phyloP scores from a whole-genome alignment of 139 green algal species.

The Zygnema circumcarinatum region DNA sequence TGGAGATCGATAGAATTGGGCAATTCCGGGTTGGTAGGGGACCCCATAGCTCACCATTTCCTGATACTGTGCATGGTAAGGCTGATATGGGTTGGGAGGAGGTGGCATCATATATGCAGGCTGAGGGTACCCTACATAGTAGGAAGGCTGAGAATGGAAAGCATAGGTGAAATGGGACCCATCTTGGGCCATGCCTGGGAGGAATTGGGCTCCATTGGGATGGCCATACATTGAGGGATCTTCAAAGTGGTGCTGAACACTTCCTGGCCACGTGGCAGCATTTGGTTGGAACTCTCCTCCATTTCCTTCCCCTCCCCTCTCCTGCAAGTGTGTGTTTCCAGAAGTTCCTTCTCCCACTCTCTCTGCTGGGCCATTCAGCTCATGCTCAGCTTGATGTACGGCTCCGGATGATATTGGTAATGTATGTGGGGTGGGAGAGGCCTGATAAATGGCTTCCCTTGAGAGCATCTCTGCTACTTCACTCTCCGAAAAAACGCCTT shows the following conservation, averaged over 20 bases:
- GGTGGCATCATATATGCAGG: neutral
- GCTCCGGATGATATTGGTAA: too few species aligned
- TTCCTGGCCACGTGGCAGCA: neutral
- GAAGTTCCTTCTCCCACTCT: too few species aligned
- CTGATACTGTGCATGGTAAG: neutral
- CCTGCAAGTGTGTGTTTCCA: too few species aligned
- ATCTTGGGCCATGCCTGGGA: neutral
- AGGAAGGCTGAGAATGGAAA: neutral
- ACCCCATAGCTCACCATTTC: neutral
- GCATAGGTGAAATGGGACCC: neutral
- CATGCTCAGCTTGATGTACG: too few species aligned
- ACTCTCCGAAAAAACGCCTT: too few species aligned
- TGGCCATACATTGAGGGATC: neutral
- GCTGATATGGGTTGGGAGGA: neutral
- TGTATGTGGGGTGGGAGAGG: too few species aligned
- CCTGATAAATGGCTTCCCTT: too few species aligned
- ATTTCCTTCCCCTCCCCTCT: too few species aligned
- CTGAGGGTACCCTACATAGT: neutral
- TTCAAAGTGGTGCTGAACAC: neutral
- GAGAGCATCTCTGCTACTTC: too few species aligned
- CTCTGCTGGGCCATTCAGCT: too few species aligned
- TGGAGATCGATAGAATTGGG: neutral
- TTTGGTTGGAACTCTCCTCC: too few species aligned
- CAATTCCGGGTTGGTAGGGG: neutral
- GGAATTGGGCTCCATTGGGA: neutral